Conservation (phyloP, 805 yeast genomes). For the Starmerella bombicola region DNA sequence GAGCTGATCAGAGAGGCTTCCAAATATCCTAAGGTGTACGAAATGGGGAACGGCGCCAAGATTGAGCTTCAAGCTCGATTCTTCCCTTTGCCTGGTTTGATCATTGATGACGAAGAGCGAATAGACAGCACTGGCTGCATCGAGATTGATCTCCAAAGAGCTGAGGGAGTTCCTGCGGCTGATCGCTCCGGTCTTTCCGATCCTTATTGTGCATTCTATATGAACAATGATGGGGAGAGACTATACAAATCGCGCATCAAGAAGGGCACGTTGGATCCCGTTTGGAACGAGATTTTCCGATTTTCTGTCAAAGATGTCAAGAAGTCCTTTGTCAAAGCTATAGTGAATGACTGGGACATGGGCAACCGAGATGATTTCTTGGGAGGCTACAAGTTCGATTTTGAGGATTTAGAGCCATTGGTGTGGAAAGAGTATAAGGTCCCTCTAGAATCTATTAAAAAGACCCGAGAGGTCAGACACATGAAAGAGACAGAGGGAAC, state of each 20-base stretch:
- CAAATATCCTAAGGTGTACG: slow-evolving; percentile 17
- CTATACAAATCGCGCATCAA: slow-evolving; percentile 64
- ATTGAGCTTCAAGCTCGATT: slow-evolving; percentile 37
- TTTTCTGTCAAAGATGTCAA: slow-evolving; percentile 17
- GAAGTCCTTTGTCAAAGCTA: slow-evolving; percentile 29
- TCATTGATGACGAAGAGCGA: slow-evolving; percentile 62
- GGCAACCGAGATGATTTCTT: slow-evolving; percentile 77
- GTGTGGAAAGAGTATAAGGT: slow-evolving; percentile 40
- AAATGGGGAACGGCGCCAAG: slow-evolving; percentile 15
- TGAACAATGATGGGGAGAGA: slow-evolving; percentile 45
- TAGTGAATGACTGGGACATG: slow-evolving; percentile 82
- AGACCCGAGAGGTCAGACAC: slow-evolving; percentile 35
- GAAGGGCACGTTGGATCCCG: slow-evolving; percentile 84
- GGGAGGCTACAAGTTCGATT: slow-evolving; percentile 49
- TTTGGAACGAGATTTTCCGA: slow-evolving; percentile 59
- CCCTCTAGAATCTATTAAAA: slow-evolving; percentile 34
- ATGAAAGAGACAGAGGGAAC: slow-evolving; percentile 46
- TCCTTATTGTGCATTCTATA: slow-evolving; percentile 63
- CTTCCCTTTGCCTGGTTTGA: slow-evolving; percentile 53
- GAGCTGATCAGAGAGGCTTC: slow-evolving; percentile 21
- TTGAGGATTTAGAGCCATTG: slow-evolving; percentile 49
- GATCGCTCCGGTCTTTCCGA: slow-evolving; percentile 89
- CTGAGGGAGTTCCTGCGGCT: slow-evolving; percentile 63
- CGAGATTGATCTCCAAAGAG: slow-evolving; percentile 48
- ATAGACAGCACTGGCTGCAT: slow-evolving; percentile 64